Evolutionary conservation across 75 land plant genomes (phyloP), one percentile per base, ranked within the genome.

Genomic region (Pinus taeda): DNA sequence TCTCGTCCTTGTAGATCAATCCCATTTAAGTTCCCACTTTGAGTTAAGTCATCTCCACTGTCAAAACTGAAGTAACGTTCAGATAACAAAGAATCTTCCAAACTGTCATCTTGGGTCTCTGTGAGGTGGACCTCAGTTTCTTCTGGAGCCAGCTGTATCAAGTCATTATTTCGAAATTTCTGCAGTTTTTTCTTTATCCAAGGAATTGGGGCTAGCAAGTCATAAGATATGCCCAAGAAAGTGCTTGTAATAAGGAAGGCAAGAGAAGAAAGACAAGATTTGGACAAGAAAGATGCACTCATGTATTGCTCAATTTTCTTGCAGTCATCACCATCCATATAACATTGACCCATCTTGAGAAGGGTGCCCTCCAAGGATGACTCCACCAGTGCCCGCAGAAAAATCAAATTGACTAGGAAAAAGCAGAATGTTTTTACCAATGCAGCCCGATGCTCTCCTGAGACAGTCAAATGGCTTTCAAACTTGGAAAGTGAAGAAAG

Each of bases 391-490:
- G 78, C 97, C 49, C 91, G 83, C 69, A 94, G 79, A 4, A 94
- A 75, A 30, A 94, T 92, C 56, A 94, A 84, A 80, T 94, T 94
- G 15, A 94, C 97, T n/a, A 94, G 81, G 64, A 92, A 94, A 81
- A 94, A 94, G 78, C 93, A 90, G 62, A 94, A 90, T 88, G 93
- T 90, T 76, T 94, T 94, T 57, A 90, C 67, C 29, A 92, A 76
- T 59, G 91, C 90, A 65, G 97, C 97, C 63, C 90, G 87, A 74
- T 94, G 97, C 82, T 94, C 97, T 21, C 95, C 93, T 5, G 97
- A 94, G 29, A 94, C 84, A 71, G 97, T 94, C 57, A 92, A 73
- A 79, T 94, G 95, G 14, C 87, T 72, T 75, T 94, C 97, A 86
- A 92, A 90, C 77, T 87, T 94, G 53, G 97, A 88, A 42, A 94